Percentiles rank a stretch among this genome's conserved stretches.
Conservation (phyloP, 768 basidiomycete species). For the Auricularia heimuer region DNA sequence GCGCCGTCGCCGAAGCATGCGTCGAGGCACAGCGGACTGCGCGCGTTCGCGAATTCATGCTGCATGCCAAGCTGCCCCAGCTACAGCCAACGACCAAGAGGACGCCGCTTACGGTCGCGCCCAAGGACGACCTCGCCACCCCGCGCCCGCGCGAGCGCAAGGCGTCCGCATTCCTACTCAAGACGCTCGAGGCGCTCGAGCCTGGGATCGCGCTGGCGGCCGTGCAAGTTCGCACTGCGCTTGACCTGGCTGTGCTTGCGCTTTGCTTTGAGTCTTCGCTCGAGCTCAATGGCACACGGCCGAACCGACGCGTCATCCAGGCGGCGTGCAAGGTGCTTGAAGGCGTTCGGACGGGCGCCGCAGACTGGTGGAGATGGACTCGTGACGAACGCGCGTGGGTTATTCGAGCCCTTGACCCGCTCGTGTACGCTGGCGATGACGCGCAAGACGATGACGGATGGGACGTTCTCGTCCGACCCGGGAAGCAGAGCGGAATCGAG, state of each 20-base stretch:
- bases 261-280: conserved; percentile 63
- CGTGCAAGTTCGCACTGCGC: conserved; percentile 51
- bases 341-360: conserved; percentile 15
- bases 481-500: conserved; percentile 49
- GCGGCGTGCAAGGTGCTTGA: conserved; percentile 44
- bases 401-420: conserved; percentile 53
- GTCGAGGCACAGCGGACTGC: too few relatives aligned
- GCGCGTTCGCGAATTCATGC: too few relatives aligned
- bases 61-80: too few relatives aligned
- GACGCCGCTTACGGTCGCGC: too few relatives aligned
- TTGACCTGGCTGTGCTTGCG: conserved; percentile 61
- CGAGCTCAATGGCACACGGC: conserved; percentile 49
- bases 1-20: too few relatives aligned
- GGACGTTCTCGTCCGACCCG: conserved; percentile 41
- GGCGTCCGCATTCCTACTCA: conserved; percentile 52
- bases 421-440: conserved; percentile 35
- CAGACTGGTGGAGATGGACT: conserved; percentile 36
- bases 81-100: too few relatives aligned
- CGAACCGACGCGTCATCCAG: conserved; percentile 54
- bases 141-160: conserved; percentile 52
- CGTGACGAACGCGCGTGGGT: conserved; percentile 55
- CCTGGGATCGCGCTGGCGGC: conserved; percentile 27
- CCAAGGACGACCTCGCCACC: conserved; percentile 9
- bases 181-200: conserved; percentile 40
- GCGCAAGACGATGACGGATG: conserved; percentile 21